Base-by-base conservation (phyloP, 768 basidiomycete genomes). In the Mycena amicta region DNA sequence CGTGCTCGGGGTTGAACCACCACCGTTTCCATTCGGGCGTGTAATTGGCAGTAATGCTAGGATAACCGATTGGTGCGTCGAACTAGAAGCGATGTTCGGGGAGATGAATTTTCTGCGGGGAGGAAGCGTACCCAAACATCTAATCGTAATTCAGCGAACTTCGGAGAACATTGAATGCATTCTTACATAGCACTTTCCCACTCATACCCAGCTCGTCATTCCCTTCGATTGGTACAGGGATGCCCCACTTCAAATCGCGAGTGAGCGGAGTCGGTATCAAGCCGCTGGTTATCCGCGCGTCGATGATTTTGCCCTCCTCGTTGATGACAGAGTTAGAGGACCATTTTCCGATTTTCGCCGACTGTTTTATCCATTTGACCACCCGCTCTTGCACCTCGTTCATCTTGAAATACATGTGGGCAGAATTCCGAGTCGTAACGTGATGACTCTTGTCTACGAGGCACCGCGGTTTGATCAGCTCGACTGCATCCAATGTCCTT, bases 51-150 rank as follows among this genome's bases (percentile, higher is more conserved):
- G 97, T 99, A 62, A 99, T 98, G 73, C 95, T 97, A 3, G 92
- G 88, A 73, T 99, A 99, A 57, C 97, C 97, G 56, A 97, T 92
- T 6, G 93, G 92, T 0, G 96, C 96, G 65, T 99, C 96, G 68
- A 96, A 98, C 96, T 95, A 63, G n/a, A 31, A 27, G n/a, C n/a
- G n/a, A n/a, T n/a, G n/a, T n/a, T n/a, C n/a, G n/a, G n/a, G n/a
- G n/a, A n/a, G n/a, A n/a, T n/a, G n/a, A n/a, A n/a, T n/a, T n/a
- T n/a, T n/a, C n/a, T n/a, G n/a, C n/a, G n/a, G n/a, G n/a, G n/a
- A n/a, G n/a, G 25, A 37, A 4, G 20, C 50, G 27, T 30, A 58
- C 57, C 30, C 55, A 47, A 52, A 46, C 51, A 31, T 52, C 52
- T 40, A 23, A 50, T 20, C 23, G 50, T 31, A 23, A 11, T 41